A percentile compares a stretch with the other conserved stretches of the same genome.
These are phyloP conservation scores for Cercospora sp. DNA, from an alignment of 2,329 filamentous ascomycete genomes.

Conservation along the genomic window DNA sequence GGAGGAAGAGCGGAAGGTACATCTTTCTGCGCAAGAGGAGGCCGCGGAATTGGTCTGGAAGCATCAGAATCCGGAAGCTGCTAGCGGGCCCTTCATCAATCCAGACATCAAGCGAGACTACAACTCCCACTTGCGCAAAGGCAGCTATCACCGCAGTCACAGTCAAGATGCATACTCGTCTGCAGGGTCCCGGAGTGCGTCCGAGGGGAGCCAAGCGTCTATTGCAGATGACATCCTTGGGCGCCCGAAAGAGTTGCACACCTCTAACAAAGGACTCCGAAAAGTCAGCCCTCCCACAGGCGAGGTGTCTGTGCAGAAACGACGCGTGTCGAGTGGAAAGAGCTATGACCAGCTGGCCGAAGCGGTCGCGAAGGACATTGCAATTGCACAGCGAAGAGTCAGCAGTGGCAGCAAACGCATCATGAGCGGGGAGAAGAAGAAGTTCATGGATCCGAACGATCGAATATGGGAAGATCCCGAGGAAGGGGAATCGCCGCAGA, in stretches of 20 bases:
- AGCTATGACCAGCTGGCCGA: slow-evolving; percentile 41
- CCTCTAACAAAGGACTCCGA: slow-evolving; percentile 18
- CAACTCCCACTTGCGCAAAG: slow-evolving; percentile 66
- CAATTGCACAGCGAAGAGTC: slow-evolving; percentile 48
- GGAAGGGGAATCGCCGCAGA: slow-evolving; percentile 37
- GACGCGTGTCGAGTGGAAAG: slow-evolving; percentile 34
- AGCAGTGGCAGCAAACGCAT: slow-evolving; percentile 66
- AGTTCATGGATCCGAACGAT: slow-evolving; percentile 69
- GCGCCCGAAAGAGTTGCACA: slow-evolving; percentile 18
- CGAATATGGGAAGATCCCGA: slow-evolving; percentile 89
- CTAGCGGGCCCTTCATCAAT: slow-evolving; percentile 45
- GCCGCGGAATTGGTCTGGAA: slow-evolving; percentile 77
- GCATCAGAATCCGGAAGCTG: slow-evolving; percentile 68
- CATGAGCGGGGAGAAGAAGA: slow-evolving; percentile 66
- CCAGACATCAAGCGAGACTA: slow-evolving; percentile 51
- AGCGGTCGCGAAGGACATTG: slow-evolving; percentile 39
- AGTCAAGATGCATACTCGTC: slow-evolving; percentile 35
- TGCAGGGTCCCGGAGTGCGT: slow-evolving; percentile 21
- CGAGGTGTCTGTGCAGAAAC: slow-evolving; percentile 26
- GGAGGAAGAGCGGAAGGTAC: slow-evolving; percentile 63
- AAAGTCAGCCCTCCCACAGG: slow-evolving; percentile 28
- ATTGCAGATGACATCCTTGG: slow-evolving; percentile 13
- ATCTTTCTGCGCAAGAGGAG: slow-evolving; percentile 71
- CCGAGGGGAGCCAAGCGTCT: slow-evolving; percentile 24
- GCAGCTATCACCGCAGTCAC: slow-evolving; percentile 64